Evolutionary conservation across 2,329 filamentous ascomycete species (phyloP).

Genomic region (Colletotrichum gigasporum): DNA sequence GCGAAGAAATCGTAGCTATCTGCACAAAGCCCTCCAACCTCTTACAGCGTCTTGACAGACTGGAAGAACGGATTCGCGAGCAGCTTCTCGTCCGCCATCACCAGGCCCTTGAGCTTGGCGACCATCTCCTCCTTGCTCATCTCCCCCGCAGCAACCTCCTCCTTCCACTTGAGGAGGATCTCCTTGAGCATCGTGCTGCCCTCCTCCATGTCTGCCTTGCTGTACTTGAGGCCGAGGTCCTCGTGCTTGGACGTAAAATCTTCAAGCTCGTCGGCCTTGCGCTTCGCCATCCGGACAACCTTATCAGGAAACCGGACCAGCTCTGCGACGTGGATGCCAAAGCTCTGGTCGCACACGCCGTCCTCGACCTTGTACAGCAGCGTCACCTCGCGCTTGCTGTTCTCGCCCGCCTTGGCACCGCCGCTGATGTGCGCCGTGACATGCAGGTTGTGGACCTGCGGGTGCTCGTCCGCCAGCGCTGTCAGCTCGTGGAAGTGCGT

Average conservation of each 20-base stretch:
- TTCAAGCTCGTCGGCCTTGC: conserved; percentile 97
- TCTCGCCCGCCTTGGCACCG: conserved; percentile 50
- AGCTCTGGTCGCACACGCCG: conserved; percentile 95
- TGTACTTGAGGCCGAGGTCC: conserved; percentile 68
- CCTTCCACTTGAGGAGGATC: conserved; percentile 86
- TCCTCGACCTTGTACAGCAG: conserved; percentile 96
- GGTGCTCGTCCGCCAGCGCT: conserved; percentile 84
- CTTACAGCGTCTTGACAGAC: conserved; percentile 64
- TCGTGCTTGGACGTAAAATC: conserved; percentile 89
- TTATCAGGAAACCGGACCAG: conserved; percentile 96
- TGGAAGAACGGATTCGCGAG: conserved; percentile 76
- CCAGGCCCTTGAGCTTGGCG: conserved; percentile 79
- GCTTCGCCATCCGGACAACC: conserved; percentile 98
- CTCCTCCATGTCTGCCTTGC: conserved; percentile 87
- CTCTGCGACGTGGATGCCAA: conserved; percentile 98
- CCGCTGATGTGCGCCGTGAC: conserved; percentile 91
- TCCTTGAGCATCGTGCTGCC: conserved; percentile 87
- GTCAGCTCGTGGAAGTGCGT: conserved; percentile 99
- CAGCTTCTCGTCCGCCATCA: conserved; percentile 75
- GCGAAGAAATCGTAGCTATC: background rate
- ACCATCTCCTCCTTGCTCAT: conserved; percentile 82
- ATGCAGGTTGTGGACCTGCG: conserved; percentile 91
- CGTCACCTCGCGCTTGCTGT: conserved; percentile 83
- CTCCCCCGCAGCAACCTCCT: conserved; percentile 68
- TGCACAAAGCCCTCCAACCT: background rate